These are phyloP conservation scores for Mortierella sp. DNA, from an alignment of 371 early-diverging fungal species.

Conservation along the genomic window DNA sequence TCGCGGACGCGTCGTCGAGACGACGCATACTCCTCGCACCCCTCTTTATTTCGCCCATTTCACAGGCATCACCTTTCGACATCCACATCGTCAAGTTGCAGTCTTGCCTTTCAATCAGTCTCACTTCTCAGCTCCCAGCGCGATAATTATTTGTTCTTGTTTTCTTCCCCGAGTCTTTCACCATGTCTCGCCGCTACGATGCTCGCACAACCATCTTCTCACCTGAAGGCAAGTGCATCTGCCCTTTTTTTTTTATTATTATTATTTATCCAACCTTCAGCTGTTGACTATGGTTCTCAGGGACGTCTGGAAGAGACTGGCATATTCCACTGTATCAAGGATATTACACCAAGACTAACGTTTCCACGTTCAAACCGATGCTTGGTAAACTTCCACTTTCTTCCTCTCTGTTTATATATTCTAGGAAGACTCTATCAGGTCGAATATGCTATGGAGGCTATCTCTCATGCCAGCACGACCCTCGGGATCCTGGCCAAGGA, in stretches of 20 bases:
- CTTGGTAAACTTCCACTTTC: neutral
- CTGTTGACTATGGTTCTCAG: too few species aligned
- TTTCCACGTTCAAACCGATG: neutral
- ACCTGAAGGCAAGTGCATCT: conserved; percentile 86
- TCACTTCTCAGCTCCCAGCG: too few species aligned
- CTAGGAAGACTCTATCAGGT: conserved; percentile 99
- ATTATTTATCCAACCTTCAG: too few species aligned
- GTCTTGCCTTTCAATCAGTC: too few species aligned
- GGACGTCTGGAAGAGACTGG: too few species aligned
- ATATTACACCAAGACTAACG: neutral
- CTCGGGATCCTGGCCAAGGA: conserved; percentile 95
- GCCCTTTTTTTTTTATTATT: too few species aligned
- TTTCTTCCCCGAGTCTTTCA: too few species aligned
- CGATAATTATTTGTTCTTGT: too few species aligned
- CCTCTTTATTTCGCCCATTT: conserved; percentile 1
- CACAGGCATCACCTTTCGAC: neutral
- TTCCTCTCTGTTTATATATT: conserved; percentile 2
- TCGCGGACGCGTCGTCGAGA: neutral
- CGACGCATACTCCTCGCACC: conserved; percentile 1
- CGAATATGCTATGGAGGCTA: conserved; percentile 99
- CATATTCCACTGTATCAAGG: too few species aligned
- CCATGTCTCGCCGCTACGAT: conserved; percentile 96
- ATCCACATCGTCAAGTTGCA: neutral
- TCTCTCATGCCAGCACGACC: conserved; percentile 97
- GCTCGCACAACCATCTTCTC: conserved; percentile 98